Conservation (phyloP, 2,329 filamentous ascomycete species). For the Beauveria australis region DNA sequence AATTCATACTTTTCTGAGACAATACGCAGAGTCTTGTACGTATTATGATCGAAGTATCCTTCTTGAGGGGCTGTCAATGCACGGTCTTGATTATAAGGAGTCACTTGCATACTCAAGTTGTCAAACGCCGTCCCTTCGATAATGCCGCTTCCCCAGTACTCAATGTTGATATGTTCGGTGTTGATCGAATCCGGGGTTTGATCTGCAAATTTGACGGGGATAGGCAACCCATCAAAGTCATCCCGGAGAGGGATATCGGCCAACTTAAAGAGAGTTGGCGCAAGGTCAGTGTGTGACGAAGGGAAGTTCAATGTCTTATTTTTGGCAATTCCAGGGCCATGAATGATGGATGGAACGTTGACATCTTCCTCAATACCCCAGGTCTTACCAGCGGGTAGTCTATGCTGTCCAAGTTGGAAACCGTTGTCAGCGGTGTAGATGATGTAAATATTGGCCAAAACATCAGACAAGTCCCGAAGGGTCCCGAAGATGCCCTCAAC, state of each 20-base stretch:
- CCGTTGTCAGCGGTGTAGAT: conserved; percentile 46
- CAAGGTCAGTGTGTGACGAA: conserved; percentile 46
- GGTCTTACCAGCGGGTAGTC: conserved; percentile 41
- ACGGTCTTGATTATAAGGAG: no score
- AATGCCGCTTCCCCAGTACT: conserved; percentile 39
- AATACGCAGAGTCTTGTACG: conserved; percentile 44
- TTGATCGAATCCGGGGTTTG: conserved; percentile 15
- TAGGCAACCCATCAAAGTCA: conserved; percentile 44
- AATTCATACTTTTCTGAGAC: conserved; percentile 38
- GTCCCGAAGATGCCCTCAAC: conserved; percentile 29
- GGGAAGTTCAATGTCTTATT: conserved; percentile 29
- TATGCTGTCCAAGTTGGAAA: conserved; percentile 46
- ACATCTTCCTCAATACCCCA: conserved; percentile 45
- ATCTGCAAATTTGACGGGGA: conserved; percentile 24
- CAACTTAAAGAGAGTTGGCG: conserved; percentile 42
- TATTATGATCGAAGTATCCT: conserved; percentile 29
- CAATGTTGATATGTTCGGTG: conserved; percentile 42
- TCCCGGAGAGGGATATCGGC: conserved; percentile 25
- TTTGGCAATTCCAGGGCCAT: conserved; percentile 37
- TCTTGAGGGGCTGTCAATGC: conserved; percentile 19
- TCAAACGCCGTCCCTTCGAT: conserved; percentile 15
- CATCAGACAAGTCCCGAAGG: conserved; percentile 21
- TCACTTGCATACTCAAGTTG: conserved; percentile 12
- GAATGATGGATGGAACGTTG: conserved; percentile 41
- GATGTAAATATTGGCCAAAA: conserved; percentile 38